Percentiles rank a stretch among this genome's conserved stretches.
These are phyloP conservation scores for Dioscorea dumetorum DNA, from an alignment of 106 monocot species.

Conservation along the genomic window DNA sequence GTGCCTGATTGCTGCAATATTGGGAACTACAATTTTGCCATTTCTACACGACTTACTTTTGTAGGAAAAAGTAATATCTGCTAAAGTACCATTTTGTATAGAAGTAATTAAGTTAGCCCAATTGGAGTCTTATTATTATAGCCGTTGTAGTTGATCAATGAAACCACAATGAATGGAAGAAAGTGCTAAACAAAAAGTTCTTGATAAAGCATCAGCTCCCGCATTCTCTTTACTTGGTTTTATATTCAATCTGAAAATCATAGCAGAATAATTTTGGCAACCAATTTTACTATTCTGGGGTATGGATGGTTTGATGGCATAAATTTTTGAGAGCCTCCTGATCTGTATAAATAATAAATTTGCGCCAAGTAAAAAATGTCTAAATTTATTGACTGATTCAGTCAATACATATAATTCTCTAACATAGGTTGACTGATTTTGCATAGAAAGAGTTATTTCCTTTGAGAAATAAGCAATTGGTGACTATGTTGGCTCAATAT, in stretches of 20 bases:
- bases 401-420: neutral
- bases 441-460: neutral
- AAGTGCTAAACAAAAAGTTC: too few species aligned
- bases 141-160: too few species aligned
- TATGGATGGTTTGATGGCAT: neutral
- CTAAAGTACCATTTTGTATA: too few species aligned
- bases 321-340: neutral
- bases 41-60: too few species aligned
- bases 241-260: too few species aligned
- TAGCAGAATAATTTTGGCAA: neutral
- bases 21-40: too few species aligned
- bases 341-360: neutral
- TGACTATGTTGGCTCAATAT: neutral
- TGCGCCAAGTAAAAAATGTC: neutral
- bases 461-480: neutral
- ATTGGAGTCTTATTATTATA: too few species aligned
- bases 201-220: neutral
- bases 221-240: too few species aligned
- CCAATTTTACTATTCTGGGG: neutral
- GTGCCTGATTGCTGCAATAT: too few species aligned
- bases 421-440: neutral
- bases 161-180: too few species aligned
- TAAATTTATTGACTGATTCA: neutral
- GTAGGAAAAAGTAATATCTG: too few species aligned
- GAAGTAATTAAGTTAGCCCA: too few species aligned